Evolutionary conservation across 1,139 yeast genomes (phyloP), one percentile per base, ranked within the genome.

Genomic region (Candida sanyaensis): DNA sequence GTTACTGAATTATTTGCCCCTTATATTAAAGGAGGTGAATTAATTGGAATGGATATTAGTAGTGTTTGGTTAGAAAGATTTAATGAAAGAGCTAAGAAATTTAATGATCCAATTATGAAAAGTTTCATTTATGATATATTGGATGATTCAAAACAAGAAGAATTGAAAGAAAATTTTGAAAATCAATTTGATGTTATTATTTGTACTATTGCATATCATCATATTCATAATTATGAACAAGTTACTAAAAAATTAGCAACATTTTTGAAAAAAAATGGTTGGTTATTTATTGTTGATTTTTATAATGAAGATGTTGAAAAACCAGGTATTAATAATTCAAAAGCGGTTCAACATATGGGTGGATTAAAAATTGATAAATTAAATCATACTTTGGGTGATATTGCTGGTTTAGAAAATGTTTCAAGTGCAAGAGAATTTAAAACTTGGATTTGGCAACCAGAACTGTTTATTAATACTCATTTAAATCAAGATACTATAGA

Each of bases 131-230:
- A 58, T 47, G 78, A 73, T 50, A 59, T 73, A 7, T 48, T 73
- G 30, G 72, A 68, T 47, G 59, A 55, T 27, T 44, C 56, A 12
- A 42, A 40, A 2, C 46, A 54, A 11, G 47, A 55, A 7, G 56
- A 58, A 9, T 44, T 57, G 26, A 57, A 61, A 3, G 47, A 56
- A 17, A 17, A 17, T 17, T 61, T 65, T 37, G 58, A 48, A 9
- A 50, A 53, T 6, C 41, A 58, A 8, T 69, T 68, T 51, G 79
- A 75, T 54, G 56, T 64, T 29, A 62, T 74, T 21, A 52, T 62
- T 2, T 72, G 77, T 49, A 69, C 78, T 1, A 55, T 73, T 26
- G 60, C 77, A 0, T 74, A 67, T 54, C 80, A 75, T 54, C 80
- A 75, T 52, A 57, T 75, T 17, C 63, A 66, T 13, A 61, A 68